Percentiles rank a stretch among this genome's conserved stretches.
phyloP scores from a whole-genome alignment of 2,329 filamentous ascomycete genomes.

The Eutypella sp. region DNA sequence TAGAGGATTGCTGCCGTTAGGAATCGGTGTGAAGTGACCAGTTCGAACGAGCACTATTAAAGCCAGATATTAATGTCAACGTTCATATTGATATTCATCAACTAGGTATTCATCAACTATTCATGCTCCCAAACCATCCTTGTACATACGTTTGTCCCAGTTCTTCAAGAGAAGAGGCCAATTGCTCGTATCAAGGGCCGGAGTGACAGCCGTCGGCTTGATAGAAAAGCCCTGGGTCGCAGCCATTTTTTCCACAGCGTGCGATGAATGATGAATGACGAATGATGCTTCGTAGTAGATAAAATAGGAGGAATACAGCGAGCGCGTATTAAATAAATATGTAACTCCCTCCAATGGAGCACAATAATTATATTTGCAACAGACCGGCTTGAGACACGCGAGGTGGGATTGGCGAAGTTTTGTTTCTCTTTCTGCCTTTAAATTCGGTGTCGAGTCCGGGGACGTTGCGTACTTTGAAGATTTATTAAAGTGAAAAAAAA shows the following conservation, averaged over 20 bases:
- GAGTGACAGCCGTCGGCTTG: conserved; percentile 81
- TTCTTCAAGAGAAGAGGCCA: conserved; percentile 96
- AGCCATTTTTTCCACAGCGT: conserved; percentile 23
- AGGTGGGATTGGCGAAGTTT: neutral
- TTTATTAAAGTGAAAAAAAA: too few relatives aligned
- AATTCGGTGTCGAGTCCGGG: too few relatives aligned
- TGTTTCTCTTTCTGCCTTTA: neutral
- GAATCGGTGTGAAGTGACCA: conserved; percentile 94
- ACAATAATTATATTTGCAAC: neutral
- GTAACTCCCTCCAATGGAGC: neutral
- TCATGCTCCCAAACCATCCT: too few relatives aligned
- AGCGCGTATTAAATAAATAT: too few relatives aligned
- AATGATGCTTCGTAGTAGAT: too few relatives aligned
- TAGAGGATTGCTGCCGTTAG: conserved; percentile 83
- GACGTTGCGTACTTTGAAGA: too few relatives aligned
- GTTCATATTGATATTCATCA: too few relatives aligned
- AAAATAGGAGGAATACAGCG: too few relatives aligned
- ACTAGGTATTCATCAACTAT: too few relatives aligned
- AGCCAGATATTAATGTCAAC: too few relatives aligned
- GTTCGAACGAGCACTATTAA: conserved; percentile 84
- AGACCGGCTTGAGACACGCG: neutral
- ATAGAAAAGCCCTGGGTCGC: conserved; percentile 45
- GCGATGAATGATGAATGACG: too few relatives aligned
- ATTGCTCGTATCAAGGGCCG: conserved; percentile 75
- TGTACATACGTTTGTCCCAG: conserved; percentile 77